Percentiles rank a stretch among this genome's conserved stretches.
phyloP scores from a whole-genome alignment of 208 protist species.

The Angomonas ambiguus region DNA sequence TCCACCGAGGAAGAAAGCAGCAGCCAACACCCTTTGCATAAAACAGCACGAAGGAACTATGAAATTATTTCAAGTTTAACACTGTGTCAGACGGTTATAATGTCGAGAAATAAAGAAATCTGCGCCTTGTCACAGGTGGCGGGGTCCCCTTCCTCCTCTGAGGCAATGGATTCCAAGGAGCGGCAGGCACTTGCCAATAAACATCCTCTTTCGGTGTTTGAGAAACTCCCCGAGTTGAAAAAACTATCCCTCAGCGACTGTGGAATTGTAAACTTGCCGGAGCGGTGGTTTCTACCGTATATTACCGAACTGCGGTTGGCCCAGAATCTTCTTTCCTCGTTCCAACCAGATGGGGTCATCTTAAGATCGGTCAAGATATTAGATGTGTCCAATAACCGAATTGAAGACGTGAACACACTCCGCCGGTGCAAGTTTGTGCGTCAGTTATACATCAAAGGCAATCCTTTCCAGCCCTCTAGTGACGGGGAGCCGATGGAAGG shows the following conservation, averaged over 20 bases:
- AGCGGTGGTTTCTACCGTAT: slow-evolving; percentile 70
- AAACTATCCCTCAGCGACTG: slow-evolving; percentile 84
- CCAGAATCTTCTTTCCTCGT: slow-evolving; percentile 53
- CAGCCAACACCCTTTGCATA: slow-evolving; percentile 4
- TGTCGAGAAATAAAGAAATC: slow-evolving; percentile 65
- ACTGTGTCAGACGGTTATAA: slow-evolving; percentile 65
- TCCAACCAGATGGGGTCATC: slow-evolving; percentile 79
- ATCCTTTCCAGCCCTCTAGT: slow-evolving; percentile 44
- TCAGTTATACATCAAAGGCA: slow-evolving; percentile 63
- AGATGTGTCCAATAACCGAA: slow-evolving; percentile 72
- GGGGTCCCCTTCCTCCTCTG: slow-evolving; percentile 1
- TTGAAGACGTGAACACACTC: slow-evolving; percentile 46
- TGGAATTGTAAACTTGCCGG: slow-evolving; percentile 48
- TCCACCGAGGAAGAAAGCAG: slow-evolving; percentile 19
- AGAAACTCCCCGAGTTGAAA: slow-evolving; percentile 45
- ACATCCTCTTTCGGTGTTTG: slow-evolving; percentile 79
- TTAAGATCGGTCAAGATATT: slow-evolving; percentile 78
- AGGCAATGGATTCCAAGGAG: slow-evolving; percentile 13
- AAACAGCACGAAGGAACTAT: slow-evolving; percentile 50
- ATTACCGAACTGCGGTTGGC: slow-evolving; percentile 78
- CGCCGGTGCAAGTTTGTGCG: slow-evolving; percentile 72
- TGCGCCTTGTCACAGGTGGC: slow-evolving; percentile 21
- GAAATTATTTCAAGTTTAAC: slow-evolving; percentile 28
- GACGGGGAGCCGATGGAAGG: slow-evolving; percentile 9
- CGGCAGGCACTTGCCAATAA: slow-evolving; percentile 9